Evolutionary conservation across 768 basidiomycete genomes (phyloP), one percentile per base, ranked within the genome.

Genomic region (Mycena vulgaris): DNA sequence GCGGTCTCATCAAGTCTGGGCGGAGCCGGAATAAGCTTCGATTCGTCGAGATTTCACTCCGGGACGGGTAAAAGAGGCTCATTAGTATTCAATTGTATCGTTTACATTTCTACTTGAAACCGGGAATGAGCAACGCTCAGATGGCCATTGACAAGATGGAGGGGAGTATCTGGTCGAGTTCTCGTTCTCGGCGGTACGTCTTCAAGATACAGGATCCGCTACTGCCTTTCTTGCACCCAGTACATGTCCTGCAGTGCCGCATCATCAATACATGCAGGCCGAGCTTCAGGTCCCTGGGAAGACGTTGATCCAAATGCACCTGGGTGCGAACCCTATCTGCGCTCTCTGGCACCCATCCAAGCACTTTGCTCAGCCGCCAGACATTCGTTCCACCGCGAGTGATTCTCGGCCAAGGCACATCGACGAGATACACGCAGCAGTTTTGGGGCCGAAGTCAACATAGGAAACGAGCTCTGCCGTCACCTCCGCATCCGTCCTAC

Each of bases 341-440:
- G 28, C 75, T 80, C 10, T 74, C 52, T 9, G 88, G 88, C 0
- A 88, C 83, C 87, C 88, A 88, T 0, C 84, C 86, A 14, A 89
- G 78, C 9, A 90, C 64, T 59, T 80, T 87, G 76, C 84, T 85
- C 63, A 90, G 75, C 17, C 89, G 81, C 73, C 85, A 90, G 28
- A 91, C 86, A 69, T 90, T 89, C 10, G 90, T 91, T 91, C 90
- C 56, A 91, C 90, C 0, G 90, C 88, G 64, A 91, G 90, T 0
- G 88, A 87, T 51, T 87, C 82, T n/a, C 90, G 81, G 6, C 86
- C 89, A 9, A 91, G 80, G 70, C 88, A 89, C 76, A 91, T 89
- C 27, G 90, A 81, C 16, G 90, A 77, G 0, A 91, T 89, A 67
- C 90, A 91, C 0, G 89, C 87, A 1, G 89, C 89, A 1, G 89